These are phyloP conservation scores for Saksenaea vasiformis DNA, from an alignment of 371 early-diverging fungal genomes.

Conservation along the genomic window DNA sequence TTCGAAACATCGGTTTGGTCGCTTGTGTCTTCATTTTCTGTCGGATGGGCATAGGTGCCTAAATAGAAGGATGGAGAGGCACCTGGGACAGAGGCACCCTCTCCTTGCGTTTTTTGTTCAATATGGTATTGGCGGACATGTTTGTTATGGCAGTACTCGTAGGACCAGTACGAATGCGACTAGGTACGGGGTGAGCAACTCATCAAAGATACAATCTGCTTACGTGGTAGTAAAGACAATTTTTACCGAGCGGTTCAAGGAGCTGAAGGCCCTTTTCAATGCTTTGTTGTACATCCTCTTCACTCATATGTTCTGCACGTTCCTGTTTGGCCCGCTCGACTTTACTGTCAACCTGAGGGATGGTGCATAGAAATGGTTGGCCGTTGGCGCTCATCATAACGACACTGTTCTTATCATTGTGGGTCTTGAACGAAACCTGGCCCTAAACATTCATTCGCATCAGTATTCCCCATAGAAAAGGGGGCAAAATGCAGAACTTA, in stretches of 20 bases:
- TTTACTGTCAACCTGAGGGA: conserved; percentile 36
- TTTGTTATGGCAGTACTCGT: conserved; percentile 76
- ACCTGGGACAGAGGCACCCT: conserved; percentile 22
- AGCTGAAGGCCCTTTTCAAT: conserved; percentile 63
- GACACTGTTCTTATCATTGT: conserved; percentile 14
- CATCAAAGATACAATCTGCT: conserved; percentile 7
- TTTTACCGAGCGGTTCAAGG: conserved; percentile 52
- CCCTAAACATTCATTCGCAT: background rate
- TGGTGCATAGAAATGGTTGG: conserved; percentile 53
- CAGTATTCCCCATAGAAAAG: background rate
- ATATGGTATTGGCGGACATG: conserved; percentile 76
- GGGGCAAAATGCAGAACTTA: background rate
- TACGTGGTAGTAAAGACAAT: conserved; percentile 56
- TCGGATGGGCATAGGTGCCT: conserved; percentile 16
- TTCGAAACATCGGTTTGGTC: conserved; percentile 7
- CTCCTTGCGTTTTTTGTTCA: conserved; percentile 27
- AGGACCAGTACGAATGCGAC: conserved; percentile 72
- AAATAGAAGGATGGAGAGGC: conserved; percentile 24
- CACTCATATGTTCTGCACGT: conserved; percentile 20
- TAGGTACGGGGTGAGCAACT: conserved; percentile 21
- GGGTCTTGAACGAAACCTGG: conserved; percentile 1
- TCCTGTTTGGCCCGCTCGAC: conserved; percentile 16
- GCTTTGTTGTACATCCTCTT: conserved; percentile 36
- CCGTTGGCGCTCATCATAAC: conserved; percentile 51
- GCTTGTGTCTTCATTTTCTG: conserved; percentile 11